Evolutionary conservation across 352 stramenopile genomes (phyloP).

Genomic region (Globisporangium rhizosaccharum): DNA sequence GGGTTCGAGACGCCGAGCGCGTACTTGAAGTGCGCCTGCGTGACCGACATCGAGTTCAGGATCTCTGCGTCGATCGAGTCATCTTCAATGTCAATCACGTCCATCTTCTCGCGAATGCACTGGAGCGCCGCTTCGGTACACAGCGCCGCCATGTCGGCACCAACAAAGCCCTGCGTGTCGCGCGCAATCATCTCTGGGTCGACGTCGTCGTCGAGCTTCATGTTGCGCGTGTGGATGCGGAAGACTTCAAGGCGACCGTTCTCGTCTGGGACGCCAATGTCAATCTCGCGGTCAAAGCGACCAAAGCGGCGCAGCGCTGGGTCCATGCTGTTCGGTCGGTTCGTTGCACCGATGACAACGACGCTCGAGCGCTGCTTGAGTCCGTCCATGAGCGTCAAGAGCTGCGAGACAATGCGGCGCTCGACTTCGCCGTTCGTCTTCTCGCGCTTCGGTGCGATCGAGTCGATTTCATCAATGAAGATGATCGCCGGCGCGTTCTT

Average conservation of each 20-base stretch:
- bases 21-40: slow-evolving; percentile 99
- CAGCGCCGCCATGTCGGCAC: slow-evolving; percentile 98
- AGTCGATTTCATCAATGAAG: slow-evolving; percentile 99
- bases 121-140: slow-evolving; percentile 98
- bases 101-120: slow-evolving; percentile 99
- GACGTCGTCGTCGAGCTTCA: slow-evolving; percentile 99
- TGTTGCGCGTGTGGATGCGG: slow-evolving; percentile 99
- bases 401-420: slow-evolving; percentile 97
- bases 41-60: slow-evolving; percentile 98
- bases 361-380: slow-evolving; percentile 91
- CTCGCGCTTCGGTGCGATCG: slow-evolving; percentile 96
- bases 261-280: slow-evolving; percentile 99
- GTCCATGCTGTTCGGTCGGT: slow-evolving; percentile 98
- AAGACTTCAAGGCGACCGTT: slow-evolving; percentile 99
- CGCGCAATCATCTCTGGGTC: slow-evolving; percentile 96
- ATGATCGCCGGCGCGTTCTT: slow-evolving; percentile 99
- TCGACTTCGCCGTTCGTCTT: slow-evolving; percentile 99
- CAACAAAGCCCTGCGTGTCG: slow-evolving; percentile 99
- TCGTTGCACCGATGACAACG: slow-evolving; percentile 99
- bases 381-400: slow-evolving; percentile 99
- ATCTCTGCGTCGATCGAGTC: slow-evolving; percentile 99
- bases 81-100: slow-evolving; percentile 99
- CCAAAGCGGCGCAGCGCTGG: slow-evolving; percentile 97
- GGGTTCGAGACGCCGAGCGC: slow-evolving; percentile 97
- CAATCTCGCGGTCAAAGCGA: slow-evolving; percentile 98